Evolutionary conservation across 2,329 filamentous ascomycete genomes (phyloP).

Genomic region (Davidsoniella virescens): DNA sequence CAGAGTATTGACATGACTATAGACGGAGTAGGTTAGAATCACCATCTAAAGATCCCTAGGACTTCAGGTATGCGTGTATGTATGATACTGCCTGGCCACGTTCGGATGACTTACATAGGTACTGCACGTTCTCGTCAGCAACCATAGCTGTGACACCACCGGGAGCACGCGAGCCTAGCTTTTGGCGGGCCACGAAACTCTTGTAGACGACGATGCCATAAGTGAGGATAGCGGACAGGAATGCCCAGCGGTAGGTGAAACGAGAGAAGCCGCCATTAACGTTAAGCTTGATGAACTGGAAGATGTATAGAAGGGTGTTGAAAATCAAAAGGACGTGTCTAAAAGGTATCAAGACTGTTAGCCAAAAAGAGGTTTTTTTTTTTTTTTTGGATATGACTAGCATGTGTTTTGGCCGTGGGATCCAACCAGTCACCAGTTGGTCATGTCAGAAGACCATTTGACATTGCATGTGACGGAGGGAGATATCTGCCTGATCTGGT

Average conservation of each 20-base stretch:
- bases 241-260: constrained; percentile 79
- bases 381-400: background rate
- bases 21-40: constrained; percentile 6
- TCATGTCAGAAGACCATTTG: no score
- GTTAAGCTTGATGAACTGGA: constrained; percentile 85
- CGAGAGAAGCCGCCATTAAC: constrained; percentile 60
- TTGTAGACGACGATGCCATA: constrained; percentile 99
- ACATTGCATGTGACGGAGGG: background rate
- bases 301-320: constrained; percentile 61
- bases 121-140: constrained; percentile 93
- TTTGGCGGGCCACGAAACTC: constrained; percentile 72
- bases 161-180: constrained; percentile 49
- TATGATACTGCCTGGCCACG: background rate
- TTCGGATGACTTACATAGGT: constrained; percentile 53
- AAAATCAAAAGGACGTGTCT: constrained; percentile 80
- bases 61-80: background rate
- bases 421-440: background rate
- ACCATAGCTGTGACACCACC: constrained; percentile 48
- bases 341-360: constrained; percentile 8
- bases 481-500: no score
- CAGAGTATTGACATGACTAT: constrained; percentile 54
- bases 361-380: background rate
- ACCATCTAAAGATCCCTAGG: background rate
- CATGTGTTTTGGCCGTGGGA: background rate
- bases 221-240: constrained; percentile 74